Evolutionary conservation across 1,139 yeast species (phyloP).

Genomic region (Yamadazyma friedrichii): DNA sequence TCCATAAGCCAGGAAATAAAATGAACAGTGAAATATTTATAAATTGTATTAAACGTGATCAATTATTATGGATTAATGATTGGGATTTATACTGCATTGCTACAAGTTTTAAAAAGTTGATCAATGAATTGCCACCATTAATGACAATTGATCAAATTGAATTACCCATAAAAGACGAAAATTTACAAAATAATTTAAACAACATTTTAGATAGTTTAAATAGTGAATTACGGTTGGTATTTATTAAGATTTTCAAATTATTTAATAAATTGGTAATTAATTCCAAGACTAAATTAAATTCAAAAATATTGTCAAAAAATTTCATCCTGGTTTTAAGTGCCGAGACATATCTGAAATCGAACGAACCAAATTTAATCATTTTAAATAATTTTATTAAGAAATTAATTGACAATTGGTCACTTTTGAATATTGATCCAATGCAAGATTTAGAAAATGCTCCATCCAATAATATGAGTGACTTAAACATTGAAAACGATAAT

Average conservation of each 20-base stretch:
- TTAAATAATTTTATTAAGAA: conserved; percentile 52
- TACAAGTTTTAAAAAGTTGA: conserved; percentile 48
- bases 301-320: conserved; percentile 46
- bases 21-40: conserved; percentile 48
- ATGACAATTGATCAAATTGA: conserved; percentile 42
- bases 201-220: conserved; percentile 9
- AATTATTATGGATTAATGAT: conserved; percentile 55
- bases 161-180: conserved; percentile 49
- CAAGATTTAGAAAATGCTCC: too few relatives aligned
- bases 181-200: conserved; percentile 31
- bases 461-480: not conserved
- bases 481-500: too few relatives aligned
- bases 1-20: conserved; percentile 60
- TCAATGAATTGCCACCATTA: conserved; percentile 47
- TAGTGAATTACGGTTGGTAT: conserved; percentile 11
- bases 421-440: conserved; percentile 10
- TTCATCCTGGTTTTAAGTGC: conserved; percentile 53
- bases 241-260: conserved; percentile 13
- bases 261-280: conserved; percentile 14
- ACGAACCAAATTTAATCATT: conserved; percentile 45
- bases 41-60: conserved; percentile 55
- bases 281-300: conserved; percentile 43
- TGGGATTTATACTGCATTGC: conserved; percentile 65
- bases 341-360: conserved; percentile 44
- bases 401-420: conserved; percentile 44